Base-by-base conservation (phyloP, 129 eudicot species). In the Scalesia atractyloides region DNA sequence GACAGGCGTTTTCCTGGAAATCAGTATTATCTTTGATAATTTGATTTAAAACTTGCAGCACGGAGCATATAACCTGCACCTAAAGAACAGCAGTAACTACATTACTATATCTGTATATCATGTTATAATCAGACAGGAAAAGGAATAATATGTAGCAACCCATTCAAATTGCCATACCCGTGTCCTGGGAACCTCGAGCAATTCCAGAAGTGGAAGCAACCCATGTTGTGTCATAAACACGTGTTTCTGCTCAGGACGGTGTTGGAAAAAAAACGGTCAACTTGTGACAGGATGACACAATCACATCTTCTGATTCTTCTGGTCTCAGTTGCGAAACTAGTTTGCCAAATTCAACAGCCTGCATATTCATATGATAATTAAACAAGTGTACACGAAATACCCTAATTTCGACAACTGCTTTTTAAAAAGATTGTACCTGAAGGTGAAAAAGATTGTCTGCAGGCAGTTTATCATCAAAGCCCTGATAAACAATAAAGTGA, bases 271-370 rank as follows among this genome's bases (percentile, higher is more conserved):
- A 90, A 64, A 81, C 73, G 26, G 88, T 90, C 72, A 94, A 80
- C 74, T 90, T 94, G 78, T 87, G 96, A 70, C 98, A 94, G 24
- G 98, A 80, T 56, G 92, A 81, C 60, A 94, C 89, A 57, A 94
- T 86, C 75, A 84, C 96, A 83, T 90, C 97, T 82, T 94, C 98
- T 71, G 98, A 79, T 84, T 94, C 97, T n/a, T 90, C 96, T 26
- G 98, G 89, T 79, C 96, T 86, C 85, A 94, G 60, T 30, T 89
- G 91, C 12, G 92, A 86, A 73, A 90, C 97, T 64, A 88, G 76
- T 80, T 82, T 87, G 80, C 96, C 90, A 81, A 87, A 94, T 69
- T 94, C 98, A 82, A 94, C 98, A 61, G 96, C 97, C 92, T 90
- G 61, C 54, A 73, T 22, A 46, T 65, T 20, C 66, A 64, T 67